Conservation (phyloP, 306 rosid genomes). For the Styphnolobium japonicum region DNA sequence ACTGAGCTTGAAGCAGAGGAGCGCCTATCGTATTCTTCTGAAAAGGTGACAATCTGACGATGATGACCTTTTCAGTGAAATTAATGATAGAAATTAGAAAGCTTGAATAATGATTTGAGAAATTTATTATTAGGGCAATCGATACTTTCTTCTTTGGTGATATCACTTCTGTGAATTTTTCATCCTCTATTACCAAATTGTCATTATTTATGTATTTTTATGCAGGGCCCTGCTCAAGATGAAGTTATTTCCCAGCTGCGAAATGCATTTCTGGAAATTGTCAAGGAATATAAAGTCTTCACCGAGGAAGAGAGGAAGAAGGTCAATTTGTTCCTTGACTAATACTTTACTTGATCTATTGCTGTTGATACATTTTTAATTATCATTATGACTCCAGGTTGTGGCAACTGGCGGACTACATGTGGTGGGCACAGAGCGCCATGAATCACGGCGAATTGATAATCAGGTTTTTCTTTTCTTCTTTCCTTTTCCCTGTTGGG, state of each 20-base stretch:
- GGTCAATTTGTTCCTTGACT: conserved; percentile 42
- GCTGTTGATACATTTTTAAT: conserved; percentile 15
- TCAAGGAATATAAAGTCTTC: conserved; percentile 78
- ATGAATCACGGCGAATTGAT: conserved; percentile 91
- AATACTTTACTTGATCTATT: conserved; percentile 11
- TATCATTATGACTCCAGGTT: conserved; percentile 54
- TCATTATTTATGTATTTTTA: not conserved
- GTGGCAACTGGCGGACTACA: conserved; percentile 96
- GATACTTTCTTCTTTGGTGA: conserved; percentile 21
- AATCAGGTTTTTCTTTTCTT: conserved; percentile 71
- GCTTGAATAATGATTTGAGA: not conserved
- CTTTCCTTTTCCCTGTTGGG: not conserved
- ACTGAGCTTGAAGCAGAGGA: conserved; percentile 97
- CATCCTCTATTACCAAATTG: not conserved
- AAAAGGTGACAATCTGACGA: conserved; percentile 57
- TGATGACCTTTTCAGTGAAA: not conserved
- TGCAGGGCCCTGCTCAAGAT: conserved; percentile 91
- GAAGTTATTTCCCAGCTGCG: conserved; percentile 81
- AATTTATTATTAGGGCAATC: not conserved
- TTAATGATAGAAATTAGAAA: conserved; percentile 13
- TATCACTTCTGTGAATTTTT: not conserved
- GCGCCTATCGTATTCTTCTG: conserved; percentile 91
- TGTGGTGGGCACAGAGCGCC: conserved; percentile 95
- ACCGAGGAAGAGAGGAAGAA: conserved; percentile 87
- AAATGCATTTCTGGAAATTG: conserved; percentile 71